phyloP scores from a whole-genome alignment of 352 stramenopile genomes.

The Pseudoperonospora humuli region DNA sequence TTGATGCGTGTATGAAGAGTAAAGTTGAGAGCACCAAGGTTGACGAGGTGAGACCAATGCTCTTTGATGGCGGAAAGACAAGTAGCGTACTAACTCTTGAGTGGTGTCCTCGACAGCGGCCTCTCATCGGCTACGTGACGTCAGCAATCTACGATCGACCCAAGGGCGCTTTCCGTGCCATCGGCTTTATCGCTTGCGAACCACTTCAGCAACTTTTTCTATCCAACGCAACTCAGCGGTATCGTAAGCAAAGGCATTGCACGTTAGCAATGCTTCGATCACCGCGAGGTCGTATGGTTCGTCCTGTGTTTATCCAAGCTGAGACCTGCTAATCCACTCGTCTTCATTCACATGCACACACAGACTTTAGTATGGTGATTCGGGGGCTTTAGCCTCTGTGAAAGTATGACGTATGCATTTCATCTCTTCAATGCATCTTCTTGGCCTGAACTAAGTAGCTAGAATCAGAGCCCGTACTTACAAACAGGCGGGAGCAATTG shows the following conservation, averaged over 20 bases:
- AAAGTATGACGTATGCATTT: no score
- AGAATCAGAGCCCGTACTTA: constrained; percentile 22
- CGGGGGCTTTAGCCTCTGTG: no score
- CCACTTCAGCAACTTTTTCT: constrained; percentile 56
- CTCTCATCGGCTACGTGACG: constrained; percentile 55
- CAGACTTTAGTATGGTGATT: no score
- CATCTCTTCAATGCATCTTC: no score
- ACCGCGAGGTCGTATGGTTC: constrained; percentile 38
- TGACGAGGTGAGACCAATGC: constrained; percentile 12
- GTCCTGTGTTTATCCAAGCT: constrained; percentile 34
- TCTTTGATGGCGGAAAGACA: neutral
- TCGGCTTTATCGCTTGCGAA: constrained; percentile 62
- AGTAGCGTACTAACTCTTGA: neutral
- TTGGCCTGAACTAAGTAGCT: no score
- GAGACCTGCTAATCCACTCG: no score
- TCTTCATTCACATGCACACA: no score
- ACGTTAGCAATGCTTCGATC: constrained; percentile 45
- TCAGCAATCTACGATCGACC: constrained; percentile 74
- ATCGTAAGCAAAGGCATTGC: constrained; percentile 9
- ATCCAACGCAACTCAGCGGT: constrained; percentile 1
- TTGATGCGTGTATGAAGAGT: constrained; percentile 14
- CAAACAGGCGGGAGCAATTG: constrained; percentile 8
- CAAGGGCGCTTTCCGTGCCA: constrained; percentile 52
- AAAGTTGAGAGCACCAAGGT: constrained; percentile 1
- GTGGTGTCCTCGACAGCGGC: constrained; percentile 17